phyloP scores from a whole-genome alignment of 345 rosid genomes.

The Eucalyptus regnans region DNA sequence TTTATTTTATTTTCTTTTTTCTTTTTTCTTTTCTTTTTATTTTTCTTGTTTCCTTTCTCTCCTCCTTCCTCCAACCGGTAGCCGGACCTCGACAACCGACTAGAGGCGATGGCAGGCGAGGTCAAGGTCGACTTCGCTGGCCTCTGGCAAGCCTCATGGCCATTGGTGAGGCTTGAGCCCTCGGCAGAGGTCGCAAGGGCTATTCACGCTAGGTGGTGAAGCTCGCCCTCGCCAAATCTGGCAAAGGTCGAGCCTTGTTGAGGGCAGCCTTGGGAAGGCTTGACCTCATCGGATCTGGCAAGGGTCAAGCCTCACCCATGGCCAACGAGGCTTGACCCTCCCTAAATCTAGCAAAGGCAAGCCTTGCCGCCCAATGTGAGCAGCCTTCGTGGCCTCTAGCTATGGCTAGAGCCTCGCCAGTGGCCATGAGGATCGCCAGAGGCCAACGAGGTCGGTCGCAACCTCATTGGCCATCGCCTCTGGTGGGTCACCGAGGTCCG shows the following conservation, averaged over 20 bases:
- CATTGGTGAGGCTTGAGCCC: too few species aligned
- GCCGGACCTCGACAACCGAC: rapidly evolving
- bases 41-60: too few species aligned
- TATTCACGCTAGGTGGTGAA: rapidly evolving
- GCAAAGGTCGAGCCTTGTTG: too few species aligned
- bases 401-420: too few species aligned
- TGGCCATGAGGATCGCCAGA: too few species aligned
- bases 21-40: too few species aligned
- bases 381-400: too few species aligned
- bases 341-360: rapidly evolving
- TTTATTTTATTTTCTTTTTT: too few species aligned
- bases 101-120: rapidly evolving
- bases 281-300: rapidly evolving
- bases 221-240: rapidly evolving
- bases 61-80: rapidly evolving
- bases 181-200: rapidly evolving
- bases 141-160: too few species aligned
- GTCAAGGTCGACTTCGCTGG: rapidly evolving
- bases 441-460: too few species aligned
- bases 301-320: rapidly evolving
- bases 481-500: rapidly evolving
- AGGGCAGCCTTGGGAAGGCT: too few species aligned
- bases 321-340: too few species aligned
- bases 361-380: rapidly evolving
- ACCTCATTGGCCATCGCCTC: rapidly evolving